Base-by-base conservation (phyloP, 192 early-diverging fungal genomes). In the Mortierella alpina region DNA sequence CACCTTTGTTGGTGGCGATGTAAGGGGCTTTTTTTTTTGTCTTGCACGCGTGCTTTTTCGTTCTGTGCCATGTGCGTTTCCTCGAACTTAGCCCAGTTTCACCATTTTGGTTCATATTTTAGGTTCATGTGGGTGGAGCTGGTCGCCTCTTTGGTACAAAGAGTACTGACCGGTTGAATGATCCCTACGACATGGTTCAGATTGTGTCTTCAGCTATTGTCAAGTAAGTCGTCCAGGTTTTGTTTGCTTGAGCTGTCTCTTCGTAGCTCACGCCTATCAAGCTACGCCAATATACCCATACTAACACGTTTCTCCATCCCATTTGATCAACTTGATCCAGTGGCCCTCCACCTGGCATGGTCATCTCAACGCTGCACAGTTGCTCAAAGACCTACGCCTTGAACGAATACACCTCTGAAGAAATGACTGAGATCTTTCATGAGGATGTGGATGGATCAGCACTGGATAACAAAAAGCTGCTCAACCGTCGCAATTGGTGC, bases 1-100 rank as follows among this genome's bases (percentile, higher is more conserved):
- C 18, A 93, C 92, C 12, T 93, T 95, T 82, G 82, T 95, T 5
- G 88, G 87, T 46, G 95, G 95, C 23, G 95, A 96, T 80, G 95
- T 93, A 72, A 86, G 91, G 82, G 20, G 5, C 11, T 45, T 56
- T 39, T 2, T 42, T 42, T 11, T 64, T 45, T 18, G n/a, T 68
- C 39, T 44, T 56, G 78, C 23, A 73, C 75, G 12, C 53, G 10
- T 52, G 8, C 7, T 56, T 66, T 20, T 75, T 57, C 15, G 61
- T 52, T 22, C 49, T 55, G n/a, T 66, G 40, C 42, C 22, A 64
- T 20, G 62, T 57, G 31, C 9, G 12, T 18, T 15, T 45, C 44
- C 45, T 22, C 45, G 39, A 20, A 44, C 60, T 50, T 50, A 50
- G 49, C 11, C 58, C 58, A 56, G 58, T 79, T 18, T 55, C 22